Conservation (phyloP, 2,329 filamentous ascomycete genomes). For the Sporothrix pallida region DNA sequence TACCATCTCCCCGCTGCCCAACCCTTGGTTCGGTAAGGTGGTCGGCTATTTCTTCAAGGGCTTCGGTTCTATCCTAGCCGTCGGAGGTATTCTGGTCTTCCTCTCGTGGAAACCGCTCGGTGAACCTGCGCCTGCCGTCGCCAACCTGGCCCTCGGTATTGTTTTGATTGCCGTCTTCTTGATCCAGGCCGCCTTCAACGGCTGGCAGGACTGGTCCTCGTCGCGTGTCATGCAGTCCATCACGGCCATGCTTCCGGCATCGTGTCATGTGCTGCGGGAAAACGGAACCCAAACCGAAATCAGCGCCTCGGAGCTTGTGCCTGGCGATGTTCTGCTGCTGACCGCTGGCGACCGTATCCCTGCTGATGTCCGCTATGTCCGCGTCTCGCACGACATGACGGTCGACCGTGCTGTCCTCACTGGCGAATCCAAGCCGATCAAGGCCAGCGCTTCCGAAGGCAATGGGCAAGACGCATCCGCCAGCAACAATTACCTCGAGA, state of each 20-base stretch:
- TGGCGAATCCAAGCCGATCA: conserved; percentile 69
- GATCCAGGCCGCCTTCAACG: conserved; percentile 71
- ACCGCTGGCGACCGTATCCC: conserved; percentile 76
- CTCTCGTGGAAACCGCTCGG: conserved; percentile 78
- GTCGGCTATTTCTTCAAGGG: conserved; percentile 78
- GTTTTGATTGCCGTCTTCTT: conserved; percentile 73
- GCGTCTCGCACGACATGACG: conserved; percentile 61
- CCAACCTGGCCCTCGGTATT: conserved; percentile 75
- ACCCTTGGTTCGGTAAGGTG: conserved; percentile 61
- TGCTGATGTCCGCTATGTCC: conserved; percentile 72
- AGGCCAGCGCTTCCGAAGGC: conserved; percentile 62
- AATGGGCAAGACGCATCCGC: conserved; percentile 56
- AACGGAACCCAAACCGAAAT: conserved; percentile 47
- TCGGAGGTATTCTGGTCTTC: conserved; percentile 74
- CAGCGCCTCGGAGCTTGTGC: conserved; percentile 66
- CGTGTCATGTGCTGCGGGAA: conserved; percentile 70
- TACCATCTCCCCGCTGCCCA: conserved; percentile 68
- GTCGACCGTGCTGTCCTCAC: conserved; percentile 79
- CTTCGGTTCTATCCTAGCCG: conserved; percentile 73
- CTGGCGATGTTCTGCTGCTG: conserved; percentile 71
- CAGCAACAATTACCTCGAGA: conserved; percentile 71
- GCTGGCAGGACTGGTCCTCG: conserved; percentile 76
- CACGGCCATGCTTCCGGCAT: conserved; percentile 76
- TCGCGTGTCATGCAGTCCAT: conserved; percentile 80
- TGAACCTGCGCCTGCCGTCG: conserved; percentile 65